These are phyloP conservation scores for Mycena albidolilacea DNA, from an alignment of 768 basidiomycete species.

Conservation along the genomic window DNA sequence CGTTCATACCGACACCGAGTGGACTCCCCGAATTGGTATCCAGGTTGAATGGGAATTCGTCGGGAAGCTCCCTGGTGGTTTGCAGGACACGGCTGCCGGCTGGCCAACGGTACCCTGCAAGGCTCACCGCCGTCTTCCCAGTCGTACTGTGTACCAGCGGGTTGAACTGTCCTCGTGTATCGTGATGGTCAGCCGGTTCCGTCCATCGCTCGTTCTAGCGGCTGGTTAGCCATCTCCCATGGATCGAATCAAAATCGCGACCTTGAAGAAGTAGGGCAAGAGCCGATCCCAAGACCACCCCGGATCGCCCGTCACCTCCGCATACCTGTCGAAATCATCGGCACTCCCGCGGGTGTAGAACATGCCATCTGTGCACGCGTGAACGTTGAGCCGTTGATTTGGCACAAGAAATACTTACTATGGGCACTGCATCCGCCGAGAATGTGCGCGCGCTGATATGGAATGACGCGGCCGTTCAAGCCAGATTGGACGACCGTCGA, in stretches of 20 bases:
- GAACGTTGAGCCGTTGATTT: background rate
- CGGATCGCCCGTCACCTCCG: conserved; percentile 47
- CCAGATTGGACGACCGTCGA: conserved; percentile 39
- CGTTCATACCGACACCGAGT: conserved; percentile 44
- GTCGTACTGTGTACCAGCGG: conserved; percentile 53
- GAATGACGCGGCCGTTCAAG: conserved; percentile 32
- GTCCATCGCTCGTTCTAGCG: conserved; percentile 54
- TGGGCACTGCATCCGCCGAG: conserved; percentile 49
- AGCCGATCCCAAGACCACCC: conserved; percentile 55
- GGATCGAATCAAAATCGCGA: background rate
- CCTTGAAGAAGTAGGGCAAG: conserved; percentile 49
- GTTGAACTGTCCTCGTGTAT: conserved; percentile 54
- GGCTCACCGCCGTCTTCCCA: conserved; percentile 50
- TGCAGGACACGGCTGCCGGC: conserved; percentile 49
- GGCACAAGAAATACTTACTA: conserved; percentile 37
- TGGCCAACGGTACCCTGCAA: conserved; percentile 40
- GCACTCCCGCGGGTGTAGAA: conserved; percentile 49
- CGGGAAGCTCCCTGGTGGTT: conserved; percentile 47
- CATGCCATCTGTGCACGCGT: conserved; percentile 44
- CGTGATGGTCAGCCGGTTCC: conserved; percentile 54
- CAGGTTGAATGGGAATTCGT: conserved; percentile 47
- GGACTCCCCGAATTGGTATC: conserved; percentile 49
- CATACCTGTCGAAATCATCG: conserved; percentile 51
- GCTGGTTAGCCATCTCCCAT: background rate
- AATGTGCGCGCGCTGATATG: conserved; percentile 27